Percentiles rank a stretch among this genome's conserved stretches.
Evolutionary conservation across 2,329 filamentous ascomycete species (phyloP).

Genomic region (Phaeosphaeria sp.): DNA sequence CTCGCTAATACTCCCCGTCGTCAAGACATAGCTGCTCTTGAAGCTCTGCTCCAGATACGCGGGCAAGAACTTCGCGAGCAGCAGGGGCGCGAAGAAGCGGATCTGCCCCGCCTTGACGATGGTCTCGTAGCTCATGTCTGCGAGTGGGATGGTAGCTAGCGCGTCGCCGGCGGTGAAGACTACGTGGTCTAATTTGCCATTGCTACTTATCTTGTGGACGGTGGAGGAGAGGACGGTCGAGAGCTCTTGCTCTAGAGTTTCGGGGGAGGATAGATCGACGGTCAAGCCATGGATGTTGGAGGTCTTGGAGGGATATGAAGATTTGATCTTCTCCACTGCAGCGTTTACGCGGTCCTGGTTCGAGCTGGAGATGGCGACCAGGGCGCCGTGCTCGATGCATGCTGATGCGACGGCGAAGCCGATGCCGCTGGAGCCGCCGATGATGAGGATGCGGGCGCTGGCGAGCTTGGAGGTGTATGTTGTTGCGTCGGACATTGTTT

Average conservation of each 20-base stretch:
- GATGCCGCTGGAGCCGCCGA: slow-evolving; percentile 70
- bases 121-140: slow-evolving; percentile 50
- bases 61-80: slow-evolving; percentile 60
- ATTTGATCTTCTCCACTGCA: slow-evolving; percentile 55
- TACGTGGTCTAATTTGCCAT: slow-evolving; percentile 60
- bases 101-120: slow-evolving; percentile 56
- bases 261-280: slow-evolving; percentile 57
- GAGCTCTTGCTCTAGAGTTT: slow-evolving; percentile 57
- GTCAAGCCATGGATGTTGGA: slow-evolving; percentile 53
- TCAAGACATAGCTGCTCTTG: slow-evolving; percentile 62
- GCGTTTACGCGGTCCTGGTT: slow-evolving; percentile 57
- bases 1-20: slow-evolving; percentile 60
- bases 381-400: slow-evolving; percentile 61
- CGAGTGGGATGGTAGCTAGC: slow-evolving; percentile 50
- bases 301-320: slow-evolving; percentile 52
- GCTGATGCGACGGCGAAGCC: slow-evolving; percentile 68
- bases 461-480: slow-evolving; percentile 59
- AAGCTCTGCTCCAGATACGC: slow-evolving; percentile 53
- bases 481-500: slow-evolving; percentile 45
- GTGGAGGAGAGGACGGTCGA: slow-evolving; percentile 53
- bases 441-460: slow-evolving; percentile 60
- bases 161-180: slow-evolving; percentile 64
- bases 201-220: slow-evolving; percentile 33
- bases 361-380: slow-evolving; percentile 68
- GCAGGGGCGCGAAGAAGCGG: slow-evolving; percentile 59